These are phyloP conservation scores for Diophrys appendiculata DNA, from an alignment of 73 alveolate species.

Conservation along the genomic window DNA sequence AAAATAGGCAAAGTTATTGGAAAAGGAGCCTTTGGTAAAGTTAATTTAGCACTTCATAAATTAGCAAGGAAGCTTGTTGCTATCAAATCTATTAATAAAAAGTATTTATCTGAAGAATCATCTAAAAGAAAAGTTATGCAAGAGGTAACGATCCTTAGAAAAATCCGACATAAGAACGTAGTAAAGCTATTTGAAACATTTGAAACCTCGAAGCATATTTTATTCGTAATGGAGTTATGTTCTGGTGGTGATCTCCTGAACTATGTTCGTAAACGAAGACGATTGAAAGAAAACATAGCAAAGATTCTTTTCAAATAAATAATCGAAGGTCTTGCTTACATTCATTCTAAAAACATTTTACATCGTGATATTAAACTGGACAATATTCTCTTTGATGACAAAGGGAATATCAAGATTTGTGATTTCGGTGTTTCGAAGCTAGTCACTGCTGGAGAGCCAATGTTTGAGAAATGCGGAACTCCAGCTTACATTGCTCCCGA, in stretches of 20 bases:
- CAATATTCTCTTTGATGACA: constrained; percentile 73
- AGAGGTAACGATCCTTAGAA: constrained; percentile 58
- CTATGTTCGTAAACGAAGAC: constrained; percentile 67
- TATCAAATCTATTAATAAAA: constrained; percentile 59
- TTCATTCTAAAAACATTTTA: constrained; percentile 42
- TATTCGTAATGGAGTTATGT: constrained; percentile 70
- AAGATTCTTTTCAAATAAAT: constrained; percentile 49
- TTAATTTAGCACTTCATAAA: constrained; percentile 56
- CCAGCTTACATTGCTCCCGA: constrained; percentile 56
- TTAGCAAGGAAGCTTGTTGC: constrained; percentile 55
- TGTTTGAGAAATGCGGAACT: constrained; percentile 60
- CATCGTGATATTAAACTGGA: constrained; percentile 91
- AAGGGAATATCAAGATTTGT: constrained; percentile 75
- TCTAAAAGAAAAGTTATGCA: constrained; percentile 42
- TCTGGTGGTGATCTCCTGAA: constrained; percentile 75
- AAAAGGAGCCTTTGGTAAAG: constrained; percentile 71
- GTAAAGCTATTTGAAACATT: constrained; percentile 58
- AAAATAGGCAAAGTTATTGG: constrained; percentile 59
- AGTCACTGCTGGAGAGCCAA: constrained; percentile 61
- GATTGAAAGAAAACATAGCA: constrained; percentile 68
- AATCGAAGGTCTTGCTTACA: constrained; percentile 43
- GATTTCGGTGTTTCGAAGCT: constrained; percentile 89
- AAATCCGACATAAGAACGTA: constrained; percentile 55
- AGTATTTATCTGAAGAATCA: constrained; percentile 40
- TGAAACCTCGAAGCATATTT: constrained; percentile 64